Evolutionary conservation across 2,329 filamentous ascomycete genomes (phyloP).

Genomic region (Epichloe amarillans): DNA sequence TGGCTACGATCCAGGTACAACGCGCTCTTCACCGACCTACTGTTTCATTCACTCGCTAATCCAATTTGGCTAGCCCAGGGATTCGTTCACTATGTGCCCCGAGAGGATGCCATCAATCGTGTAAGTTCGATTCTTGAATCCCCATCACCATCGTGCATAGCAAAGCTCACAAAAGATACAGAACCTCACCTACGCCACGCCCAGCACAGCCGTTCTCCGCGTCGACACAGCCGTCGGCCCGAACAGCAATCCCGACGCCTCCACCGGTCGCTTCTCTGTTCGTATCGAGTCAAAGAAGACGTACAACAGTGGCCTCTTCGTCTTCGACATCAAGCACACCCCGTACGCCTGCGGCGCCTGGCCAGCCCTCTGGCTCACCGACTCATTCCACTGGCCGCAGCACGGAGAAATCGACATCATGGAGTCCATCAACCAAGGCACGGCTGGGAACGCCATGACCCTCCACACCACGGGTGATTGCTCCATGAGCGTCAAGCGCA

Average conservation of each 20-base stretch:
- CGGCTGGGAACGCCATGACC: conserved; percentile 43
- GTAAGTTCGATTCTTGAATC: conserved; percentile 18
- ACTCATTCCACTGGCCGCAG: conserved; percentile 45
- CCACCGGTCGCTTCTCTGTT: conserved; percentile 48
- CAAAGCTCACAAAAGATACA: conserved; percentile 11
- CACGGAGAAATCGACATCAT: conserved; percentile 54
- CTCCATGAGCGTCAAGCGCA: conserved; percentile 38
- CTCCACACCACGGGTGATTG: conserved; percentile 43
- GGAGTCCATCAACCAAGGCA: conserved; percentile 42
- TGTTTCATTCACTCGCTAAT: neutral
- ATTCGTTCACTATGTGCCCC: conserved; percentile 40
- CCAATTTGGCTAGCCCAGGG: conserved; percentile 23
- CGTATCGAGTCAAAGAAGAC: conserved; percentile 46
- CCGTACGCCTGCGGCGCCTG: conserved; percentile 51
- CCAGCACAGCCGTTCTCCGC: conserved; percentile 38
- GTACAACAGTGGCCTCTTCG: conserved; percentile 51
- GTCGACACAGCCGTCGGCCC: conserved; percentile 48
- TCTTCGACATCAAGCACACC: conserved; percentile 52
- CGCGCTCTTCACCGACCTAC: neutral
- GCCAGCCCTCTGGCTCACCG: conserved; percentile 54
- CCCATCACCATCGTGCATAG: neutral
- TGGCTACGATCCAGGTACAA: conserved; percentile 33
- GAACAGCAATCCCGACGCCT: conserved; percentile 32
- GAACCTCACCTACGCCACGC: conserved; percentile 51
- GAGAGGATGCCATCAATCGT: conserved; percentile 24